Percentiles rank a stretch among this genome's conserved stretches.
Evolutionary conservation across 148 eudicot genomes (phyloP).

Genomic region (Limonium bicolor): DNA sequence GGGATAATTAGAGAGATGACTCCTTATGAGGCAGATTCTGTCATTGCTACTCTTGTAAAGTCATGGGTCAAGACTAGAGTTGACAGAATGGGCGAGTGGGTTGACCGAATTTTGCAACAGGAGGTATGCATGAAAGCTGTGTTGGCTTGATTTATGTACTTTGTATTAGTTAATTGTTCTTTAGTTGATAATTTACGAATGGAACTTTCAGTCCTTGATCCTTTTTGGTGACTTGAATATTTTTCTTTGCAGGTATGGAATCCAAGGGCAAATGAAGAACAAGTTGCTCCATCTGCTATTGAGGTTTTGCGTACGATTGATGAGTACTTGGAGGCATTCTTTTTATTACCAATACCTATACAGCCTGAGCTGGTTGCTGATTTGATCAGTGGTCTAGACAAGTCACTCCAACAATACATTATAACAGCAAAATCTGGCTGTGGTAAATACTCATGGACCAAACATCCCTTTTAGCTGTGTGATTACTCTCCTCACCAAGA

Average conservation of each 20-base stretch:
- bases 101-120: conserved; percentile 59
- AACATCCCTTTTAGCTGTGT: too few relatives aligned
- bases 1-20: conserved; percentile 77
- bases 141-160: too few relatives aligned
- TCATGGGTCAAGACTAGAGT: conserved; percentile 77
- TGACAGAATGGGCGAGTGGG: conserved; percentile 70
- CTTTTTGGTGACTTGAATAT: neutral
- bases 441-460: conserved; percentile 33
- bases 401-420: conserved; percentile 60
- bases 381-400: conserved; percentile 59
- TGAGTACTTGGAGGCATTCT: conserved; percentile 84
- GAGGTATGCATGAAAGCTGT: conserved; percentile 81
- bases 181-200: too few relatives aligned
- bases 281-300: conserved; percentile 73
- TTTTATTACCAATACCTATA: conserved; percentile 77
- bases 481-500: too few relatives aligned
- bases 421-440: conserved; percentile 65
- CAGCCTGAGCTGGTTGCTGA: conserved; percentile 61
- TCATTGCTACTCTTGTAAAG: conserved; percentile 59
- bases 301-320: conserved; percentile 68
- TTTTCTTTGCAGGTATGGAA: conserved; percentile 49
- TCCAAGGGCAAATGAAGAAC: conserved; percentile 65
- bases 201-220: too few relatives aligned
- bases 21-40: conserved; percentile 76
- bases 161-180: too few relatives aligned